Conservation (phyloP, 1,284 basidiomycete species). For the Irpex sp. region DNA sequence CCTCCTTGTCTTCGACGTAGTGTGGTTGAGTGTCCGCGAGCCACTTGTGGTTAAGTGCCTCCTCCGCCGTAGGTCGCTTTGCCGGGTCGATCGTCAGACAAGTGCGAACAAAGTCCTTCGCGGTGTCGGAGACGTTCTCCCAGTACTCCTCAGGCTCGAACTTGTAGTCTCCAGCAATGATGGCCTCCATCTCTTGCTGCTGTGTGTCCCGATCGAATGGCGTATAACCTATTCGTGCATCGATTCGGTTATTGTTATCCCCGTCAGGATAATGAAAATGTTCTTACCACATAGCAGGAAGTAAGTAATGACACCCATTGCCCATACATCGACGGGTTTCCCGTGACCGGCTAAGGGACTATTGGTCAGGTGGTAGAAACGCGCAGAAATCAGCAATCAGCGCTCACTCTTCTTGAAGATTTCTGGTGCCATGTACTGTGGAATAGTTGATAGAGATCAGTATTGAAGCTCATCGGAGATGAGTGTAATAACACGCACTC, state of each 20-base stretch:
- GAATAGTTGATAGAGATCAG: background rate
- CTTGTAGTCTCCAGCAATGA: slow-evolving; percentile 87
- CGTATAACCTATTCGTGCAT: slow-evolving; percentile 66
- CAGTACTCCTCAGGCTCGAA: slow-evolving; percentile 92
- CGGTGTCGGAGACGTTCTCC: slow-evolving; percentile 78
- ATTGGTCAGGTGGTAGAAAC: slow-evolving; percentile 14
- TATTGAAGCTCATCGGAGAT: too few relatives aligned
- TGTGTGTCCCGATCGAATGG: slow-evolving; percentile 91
- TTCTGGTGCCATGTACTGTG: slow-evolving; percentile 95
- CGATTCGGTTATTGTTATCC: background rate
- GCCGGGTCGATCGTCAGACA: slow-evolving; percentile 85
- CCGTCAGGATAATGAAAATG: background rate
- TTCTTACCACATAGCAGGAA: slow-evolving; percentile 80
- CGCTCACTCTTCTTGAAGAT: slow-evolving; percentile 90
- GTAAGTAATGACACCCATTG: slow-evolving; percentile 95
- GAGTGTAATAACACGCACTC: slow-evolving; percentile 39
- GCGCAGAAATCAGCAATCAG: background rate
- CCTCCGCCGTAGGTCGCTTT: slow-evolving; percentile 71
- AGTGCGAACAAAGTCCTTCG: slow-evolving; percentile 74
- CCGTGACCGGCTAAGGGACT: slow-evolving; percentile 73
- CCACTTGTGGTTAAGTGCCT: slow-evolving; percentile 80
- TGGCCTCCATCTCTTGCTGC: slow-evolving; percentile 89
- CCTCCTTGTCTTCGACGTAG: slow-evolving; percentile 66
- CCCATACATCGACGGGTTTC: slow-evolving; percentile 97
- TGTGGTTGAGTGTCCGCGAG: slow-evolving; percentile 64